Evolutionary conservation across 2,329 filamentous ascomycete species (phyloP).

Genomic region (Xylariaceae sp.): DNA sequence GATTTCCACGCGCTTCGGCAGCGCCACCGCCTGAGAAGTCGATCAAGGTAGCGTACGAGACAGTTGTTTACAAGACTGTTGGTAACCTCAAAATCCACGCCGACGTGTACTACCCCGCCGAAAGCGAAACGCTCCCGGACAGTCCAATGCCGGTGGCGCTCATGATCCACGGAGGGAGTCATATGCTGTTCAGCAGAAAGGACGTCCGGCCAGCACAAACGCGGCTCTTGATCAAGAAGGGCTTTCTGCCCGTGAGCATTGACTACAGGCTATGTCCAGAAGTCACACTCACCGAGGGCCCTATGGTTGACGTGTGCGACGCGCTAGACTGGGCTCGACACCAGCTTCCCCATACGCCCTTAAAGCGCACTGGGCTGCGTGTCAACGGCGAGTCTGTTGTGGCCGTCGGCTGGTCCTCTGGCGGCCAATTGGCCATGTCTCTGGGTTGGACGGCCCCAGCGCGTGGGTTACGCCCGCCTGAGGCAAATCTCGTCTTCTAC

Average conservation of each 20-base stretch:
- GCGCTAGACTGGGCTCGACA: conserved; percentile 40
- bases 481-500: conserved; percentile 47
- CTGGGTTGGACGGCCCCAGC: conserved; percentile 36
- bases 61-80: conserved; percentile 22
- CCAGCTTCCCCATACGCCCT: conserved; percentile 28
- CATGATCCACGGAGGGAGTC: conserved; percentile 46
- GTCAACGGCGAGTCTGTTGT: conserved; percentile 35
- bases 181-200: conserved; percentile 38
- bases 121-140: background rate
- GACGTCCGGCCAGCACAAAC: conserved; percentile 39
- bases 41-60: conserved; percentile 7
- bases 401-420: conserved; percentile 48
- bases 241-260: conserved; percentile 46
- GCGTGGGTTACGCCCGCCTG: conserved; percentile 35
- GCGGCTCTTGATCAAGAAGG: conserved; percentile 34
- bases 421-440: conserved; percentile 45
- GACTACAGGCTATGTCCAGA: conserved; percentile 53
- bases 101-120: conserved; percentile 34
- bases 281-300: conserved; percentile 41
- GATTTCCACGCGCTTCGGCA: background rate
- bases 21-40: background rate
- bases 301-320: conserved; percentile 44
- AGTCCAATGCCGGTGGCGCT: conserved; percentile 29
- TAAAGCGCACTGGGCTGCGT: conserved; percentile 9
- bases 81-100: conserved; percentile 21